A percentile compares a stretch with the other conserved stretches of the same genome.
These are phyloP conservation scores for Amanita brunnescens DNA, from an alignment of 768 basidiomycete species.

Conservation along the genomic window DNA sequence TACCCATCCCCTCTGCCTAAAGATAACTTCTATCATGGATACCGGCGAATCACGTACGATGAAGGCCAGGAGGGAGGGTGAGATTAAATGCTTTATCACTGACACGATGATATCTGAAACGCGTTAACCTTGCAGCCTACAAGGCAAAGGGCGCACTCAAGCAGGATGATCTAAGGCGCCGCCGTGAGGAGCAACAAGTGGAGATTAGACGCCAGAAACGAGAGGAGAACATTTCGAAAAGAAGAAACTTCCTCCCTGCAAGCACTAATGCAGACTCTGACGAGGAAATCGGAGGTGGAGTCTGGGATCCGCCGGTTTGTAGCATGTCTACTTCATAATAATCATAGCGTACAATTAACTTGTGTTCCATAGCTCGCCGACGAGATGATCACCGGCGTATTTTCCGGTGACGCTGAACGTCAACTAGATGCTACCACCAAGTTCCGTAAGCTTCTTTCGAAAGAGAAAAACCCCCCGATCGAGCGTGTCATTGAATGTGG, in stretches of 20 bases:
- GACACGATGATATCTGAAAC: conserved; percentile 27
- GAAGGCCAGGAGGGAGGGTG: conserved; percentile 70
- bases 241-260: conserved; percentile 80
- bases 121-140: conserved; percentile 52
- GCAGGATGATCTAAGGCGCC: conserved; percentile 88
- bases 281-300: conserved; percentile 68
- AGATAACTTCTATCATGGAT: conserved; percentile 27
- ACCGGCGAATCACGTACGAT: conserved; percentile 54
- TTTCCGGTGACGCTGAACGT: conserved; percentile 83
- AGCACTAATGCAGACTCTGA: conserved; percentile 75
- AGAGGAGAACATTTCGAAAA: conserved; percentile 97
- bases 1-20: neutral
- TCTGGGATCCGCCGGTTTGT: conserved; percentile 75
- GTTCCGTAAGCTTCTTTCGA: conserved; percentile 97
- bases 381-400: conserved; percentile 91
- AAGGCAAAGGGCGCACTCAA: conserved; percentile 88
- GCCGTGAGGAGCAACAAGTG: conserved; percentile 97
- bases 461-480: conserved; percentile 99
- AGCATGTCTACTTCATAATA: conserved; percentile 10
- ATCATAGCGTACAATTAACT: conserved; percentile 10
- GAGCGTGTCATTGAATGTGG: conserved; percentile 97
- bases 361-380: conserved; percentile 53
- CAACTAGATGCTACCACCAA: conserved; percentile 97
- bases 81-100: conserved; percentile 17
- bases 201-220: conserved; percentile 98